Conservation (phyloP, 768 basidiomycete genomes). For the Hemileccinum rubropunctum region DNA sequence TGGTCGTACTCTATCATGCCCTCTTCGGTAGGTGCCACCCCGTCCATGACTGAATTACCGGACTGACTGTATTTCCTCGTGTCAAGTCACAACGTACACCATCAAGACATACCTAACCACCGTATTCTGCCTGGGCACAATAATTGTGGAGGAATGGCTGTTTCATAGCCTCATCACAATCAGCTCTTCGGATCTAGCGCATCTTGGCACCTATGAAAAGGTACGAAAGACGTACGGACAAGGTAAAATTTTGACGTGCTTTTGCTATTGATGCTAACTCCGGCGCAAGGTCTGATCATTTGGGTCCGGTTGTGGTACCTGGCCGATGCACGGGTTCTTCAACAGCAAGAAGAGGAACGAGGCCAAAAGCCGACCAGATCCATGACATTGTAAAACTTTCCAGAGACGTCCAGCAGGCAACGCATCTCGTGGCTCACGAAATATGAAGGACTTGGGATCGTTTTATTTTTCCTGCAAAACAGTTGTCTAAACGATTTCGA, state of each 20-base stretch:
- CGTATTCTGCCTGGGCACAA: slow-evolving; percentile 14
- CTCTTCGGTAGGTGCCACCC: slow-evolving; percentile 15
- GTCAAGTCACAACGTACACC: slow-evolving; percentile 15
- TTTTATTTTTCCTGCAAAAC: not conserved
- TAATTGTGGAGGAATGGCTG: slow-evolving; percentile 16
- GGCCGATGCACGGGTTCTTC: not conserved
- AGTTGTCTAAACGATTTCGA: no score
- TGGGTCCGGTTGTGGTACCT: slow-evolving; percentile 19
- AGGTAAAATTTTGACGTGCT: slow-evolving; percentile 3
- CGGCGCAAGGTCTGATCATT: slow-evolving; percentile 6
- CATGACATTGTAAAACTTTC: no score
- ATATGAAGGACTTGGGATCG: not conserved
- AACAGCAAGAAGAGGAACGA: no score
- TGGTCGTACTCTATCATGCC: slow-evolving; percentile 15
- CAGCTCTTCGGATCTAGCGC: slow-evolving; percentile 1
- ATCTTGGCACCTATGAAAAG: slow-evolving; percentile 19
- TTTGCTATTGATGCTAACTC: no score
- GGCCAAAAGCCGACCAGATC: no score
- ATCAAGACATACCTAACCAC: slow-evolving; percentile 16
- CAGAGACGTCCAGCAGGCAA: no score
- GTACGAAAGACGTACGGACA: slow-evolving; percentile 13
- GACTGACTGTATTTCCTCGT: no score
- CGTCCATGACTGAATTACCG: not conserved
- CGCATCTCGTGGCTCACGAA: not conserved
- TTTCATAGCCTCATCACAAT: slow-evolving; percentile 20